Evolutionary conservation across 108 stramenopile genomes (phyloP), one percentile per base, ranked within the genome.

Genomic region (Conticribra weissflogii): DNA sequence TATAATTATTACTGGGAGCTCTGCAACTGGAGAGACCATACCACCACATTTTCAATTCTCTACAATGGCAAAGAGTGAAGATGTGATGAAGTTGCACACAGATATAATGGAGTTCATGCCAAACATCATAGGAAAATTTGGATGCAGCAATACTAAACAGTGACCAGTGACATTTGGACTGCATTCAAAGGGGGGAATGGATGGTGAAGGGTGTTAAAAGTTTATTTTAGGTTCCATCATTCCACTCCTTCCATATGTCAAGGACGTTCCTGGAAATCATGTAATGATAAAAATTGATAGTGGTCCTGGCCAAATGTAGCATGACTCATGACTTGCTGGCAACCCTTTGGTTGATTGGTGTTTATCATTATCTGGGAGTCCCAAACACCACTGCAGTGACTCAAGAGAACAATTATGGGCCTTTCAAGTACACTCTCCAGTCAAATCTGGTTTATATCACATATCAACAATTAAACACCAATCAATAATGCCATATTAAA

Each of bases 261-360:
- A 30, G 33, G 16, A 54, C 7, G 15, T 23, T 15, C 21, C 19
- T 1, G 66, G 66, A 19, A 54, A 67, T 1, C 3, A 54, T 7
- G 66, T 67, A 3, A 32, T 67, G 16, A 1, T 67, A 1, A 67
- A 55, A 55, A 9, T 54, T 21, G 66, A 66, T 52, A 16, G 47
- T 54, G 64, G 64, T 41, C 36, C 36, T 9, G 36, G 36, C 12
- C 36, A 12, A 41, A 5, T 41, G 36, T 9, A 41, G 36, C 8
- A 41, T n/a, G n/a, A n/a, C n/a, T n/a, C n/a, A n/a, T n/a, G 36
- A 9, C 8, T 12, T 41, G 5, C 12, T 41, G 36, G 36, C 36
- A 41, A 41, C 36, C 5, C 12, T 5, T 12, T 12, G 36, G 12
- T 12, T 41, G 36, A 5, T 41, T 41, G 36, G 36, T 9, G 5